Evolutionary conservation across 1,284 basidiomycete genomes (phyloP), one percentile per base, ranked within the genome.

Genomic region (Tilletia walkeri): DNA sequence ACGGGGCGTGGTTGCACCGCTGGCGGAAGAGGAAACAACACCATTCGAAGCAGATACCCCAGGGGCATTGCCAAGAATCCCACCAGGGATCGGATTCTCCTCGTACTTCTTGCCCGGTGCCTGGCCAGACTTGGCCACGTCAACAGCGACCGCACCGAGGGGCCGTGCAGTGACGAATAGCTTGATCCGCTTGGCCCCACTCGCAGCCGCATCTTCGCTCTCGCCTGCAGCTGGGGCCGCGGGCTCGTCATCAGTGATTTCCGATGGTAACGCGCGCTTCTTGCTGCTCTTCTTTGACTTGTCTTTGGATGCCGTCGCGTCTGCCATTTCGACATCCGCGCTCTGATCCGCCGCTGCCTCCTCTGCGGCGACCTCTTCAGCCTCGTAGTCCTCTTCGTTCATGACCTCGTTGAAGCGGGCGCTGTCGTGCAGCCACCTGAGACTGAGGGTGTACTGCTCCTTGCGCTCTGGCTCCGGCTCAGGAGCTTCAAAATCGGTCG

Each of bases 371-470:
- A 72, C 72, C 20, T 77, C 79, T 16, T 80, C 79, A 66, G 75
- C 67, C 67, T 83, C 82, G 69, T 83, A 83, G 72, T 83, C 82
- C 61, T 83, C 82, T 72, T 81, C 76, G 67, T 83, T 83, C 82
- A 83, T 83, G 50, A 78, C 67, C 76, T 83, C 82, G 72, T 83
- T 83, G 76, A 77, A 83, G 30, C 76, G 68, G 7, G 75, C 73
- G 24, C 79, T 69, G 72, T 83, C 82, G 6, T 75, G 70, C 16
- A 83, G 76, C 82, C 82, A 83, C 45, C 77, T 75, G 18, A 76
- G 67, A 50, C 76, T 72, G 41, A 83, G 63, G 65, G 75, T 72
- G 80, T 81, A 82, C 67, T 75, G 77, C 30, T 38, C 16, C 48
- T 66, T 69, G 49, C 48, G 66, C 54, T 53, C 45, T n/a, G 81